Evolutionary conservation across 140 eudicot genomes (phyloP).

Genomic region (Flaveria floridana): DNA sequence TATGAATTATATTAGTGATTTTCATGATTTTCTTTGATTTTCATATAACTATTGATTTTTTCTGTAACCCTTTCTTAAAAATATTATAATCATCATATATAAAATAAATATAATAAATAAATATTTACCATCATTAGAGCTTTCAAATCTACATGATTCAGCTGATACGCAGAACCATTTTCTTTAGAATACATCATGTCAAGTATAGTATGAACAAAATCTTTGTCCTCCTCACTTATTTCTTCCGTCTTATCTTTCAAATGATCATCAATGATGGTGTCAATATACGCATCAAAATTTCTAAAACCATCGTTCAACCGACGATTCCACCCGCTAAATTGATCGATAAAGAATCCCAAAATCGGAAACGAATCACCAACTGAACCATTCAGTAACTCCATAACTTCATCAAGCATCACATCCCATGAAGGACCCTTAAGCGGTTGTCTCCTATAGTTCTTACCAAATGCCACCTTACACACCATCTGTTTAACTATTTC

Average conservation of each 20-base stretch:
- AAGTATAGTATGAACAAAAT: slow-evolving; percentile 27
- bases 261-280: slow-evolving; percentile 34
- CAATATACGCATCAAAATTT: slow-evolving; percentile 28
- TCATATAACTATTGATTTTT: no score
- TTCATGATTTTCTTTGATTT: no score
- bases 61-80: no score
- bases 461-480: slow-evolving; percentile 42
- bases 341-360: slow-evolving; percentile 20
- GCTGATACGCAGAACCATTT: background rate
- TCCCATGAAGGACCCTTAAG: slow-evolving; percentile 17
- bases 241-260: background rate
- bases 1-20: no score
- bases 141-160: slow-evolving; percentile 8
- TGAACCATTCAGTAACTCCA: slow-evolving; percentile 14
- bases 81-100: no score
- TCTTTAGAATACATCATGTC: background rate
- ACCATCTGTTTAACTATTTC: background rate
- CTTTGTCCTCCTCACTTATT: slow-evolving; percentile 11
- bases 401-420: slow-evolving; percentile 5
- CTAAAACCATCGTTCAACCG: slow-evolving; percentile 18
- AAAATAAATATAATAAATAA: no score
- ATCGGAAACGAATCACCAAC: slow-evolving; percentile 27
- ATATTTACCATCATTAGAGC: slow-evolving; percentile 21
- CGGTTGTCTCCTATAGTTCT: slow-evolving; percentile 14
- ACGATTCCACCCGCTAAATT: slow-evolving; percentile 22